Conservation (phyloP, 2,329 filamentous ascomycete genomes). For the Trichoderma sp. region DNA sequence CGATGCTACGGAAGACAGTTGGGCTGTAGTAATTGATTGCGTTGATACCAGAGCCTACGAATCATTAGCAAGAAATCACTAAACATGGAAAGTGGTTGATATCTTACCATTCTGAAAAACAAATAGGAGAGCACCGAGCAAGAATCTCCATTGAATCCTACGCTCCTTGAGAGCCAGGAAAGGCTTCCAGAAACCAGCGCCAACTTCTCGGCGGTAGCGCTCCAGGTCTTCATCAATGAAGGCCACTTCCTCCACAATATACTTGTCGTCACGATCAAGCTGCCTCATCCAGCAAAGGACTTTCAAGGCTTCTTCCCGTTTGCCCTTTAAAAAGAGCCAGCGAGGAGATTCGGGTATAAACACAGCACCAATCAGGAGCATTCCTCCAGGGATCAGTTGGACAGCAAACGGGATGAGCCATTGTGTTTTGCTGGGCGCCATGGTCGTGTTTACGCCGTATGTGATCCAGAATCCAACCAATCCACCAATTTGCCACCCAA, state of each 20-base stretch:
- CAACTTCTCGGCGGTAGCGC: constrained; percentile 3
- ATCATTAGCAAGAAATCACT: not conserved
- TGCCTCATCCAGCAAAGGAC: constrained; percentile 15
- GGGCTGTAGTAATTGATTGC: constrained; percentile 17
- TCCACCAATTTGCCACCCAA: constrained; percentile 12
- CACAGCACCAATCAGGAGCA: constrained; percentile 1
- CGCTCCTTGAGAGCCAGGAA: constrained; percentile 12
- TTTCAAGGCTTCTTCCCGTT: constrained; percentile 3
- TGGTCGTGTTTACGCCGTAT: constrained; percentile 9
- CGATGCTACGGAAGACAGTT: constrained; percentile 9
- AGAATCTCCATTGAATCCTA: constrained; percentile 4
- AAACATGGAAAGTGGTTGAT: no score
- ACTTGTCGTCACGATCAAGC: not conserved
- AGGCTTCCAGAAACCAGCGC: constrained; percentile 15
- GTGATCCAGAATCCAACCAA: constrained; percentile 13
- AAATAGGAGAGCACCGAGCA: constrained; percentile 3
- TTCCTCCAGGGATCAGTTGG: constrained; percentile 5
- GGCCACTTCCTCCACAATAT: constrained; percentile 8
- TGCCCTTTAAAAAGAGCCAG: constrained; percentile 13
- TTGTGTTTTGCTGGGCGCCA: not conserved
- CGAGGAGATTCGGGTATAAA: constrained; percentile 13
- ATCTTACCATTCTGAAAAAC: constrained; percentile 12
- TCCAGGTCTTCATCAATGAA: constrained; percentile 11
- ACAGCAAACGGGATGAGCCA: constrained; percentile 13
- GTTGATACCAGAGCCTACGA: constrained; percentile 10